Evolutionary conservation across 108 stramenopile genomes (phyloP).

Genomic region (Cyclotella cryptica): DNA sequence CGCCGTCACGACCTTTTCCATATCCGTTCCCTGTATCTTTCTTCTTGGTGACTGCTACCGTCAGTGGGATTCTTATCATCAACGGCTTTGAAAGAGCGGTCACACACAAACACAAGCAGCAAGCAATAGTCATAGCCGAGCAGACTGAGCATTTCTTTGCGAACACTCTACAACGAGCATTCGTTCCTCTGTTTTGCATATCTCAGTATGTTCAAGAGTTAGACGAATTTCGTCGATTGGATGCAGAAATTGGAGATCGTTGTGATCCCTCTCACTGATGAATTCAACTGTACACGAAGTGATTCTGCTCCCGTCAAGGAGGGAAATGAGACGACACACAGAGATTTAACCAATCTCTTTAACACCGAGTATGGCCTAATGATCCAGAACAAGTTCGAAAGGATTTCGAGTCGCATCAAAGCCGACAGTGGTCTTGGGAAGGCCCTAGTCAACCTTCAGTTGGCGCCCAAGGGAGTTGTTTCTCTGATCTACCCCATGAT

Average conservation of each 20-base stretch:
- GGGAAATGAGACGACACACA: slow-evolving; percentile 35
- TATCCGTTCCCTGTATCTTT: slow-evolving; percentile 20
- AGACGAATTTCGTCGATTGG: slow-evolving; percentile 19
- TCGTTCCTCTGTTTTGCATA: neutral
- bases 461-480: slow-evolving; percentile 47
- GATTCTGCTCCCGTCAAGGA: slow-evolving; percentile 27
- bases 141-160: neutral
- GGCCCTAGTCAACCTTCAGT: slow-evolving; percentile 30
- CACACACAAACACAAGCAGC: neutral
- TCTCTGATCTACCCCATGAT: slow-evolving; percentile 32
- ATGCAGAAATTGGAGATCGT: slow-evolving; percentile 34
- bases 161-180: neutral
- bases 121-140: neutral
- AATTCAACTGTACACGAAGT: slow-evolving; percentile 28
- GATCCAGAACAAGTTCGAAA: slow-evolving; percentile 34
- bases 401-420: slow-evolving; percentile 37
- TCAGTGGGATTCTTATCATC: neutral
- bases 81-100: neutral
- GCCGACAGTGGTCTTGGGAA: slow-evolving; percentile 28
- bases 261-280: slow-evolving; percentile 18
- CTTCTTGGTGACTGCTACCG: neutral
- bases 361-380: slow-evolving; percentile 12
- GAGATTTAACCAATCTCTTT: slow-evolving; percentile 27
- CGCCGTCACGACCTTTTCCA: slow-evolving; percentile 22
- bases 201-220: slow-evolving; percentile 16